A percentile compares a stretch with the other conserved stretches of the same genome.
These are phyloP conservation scores for Phytophthora kernoviae DNA, from an alignment of 352 stramenopile species.

Conservation along the genomic window DNA sequence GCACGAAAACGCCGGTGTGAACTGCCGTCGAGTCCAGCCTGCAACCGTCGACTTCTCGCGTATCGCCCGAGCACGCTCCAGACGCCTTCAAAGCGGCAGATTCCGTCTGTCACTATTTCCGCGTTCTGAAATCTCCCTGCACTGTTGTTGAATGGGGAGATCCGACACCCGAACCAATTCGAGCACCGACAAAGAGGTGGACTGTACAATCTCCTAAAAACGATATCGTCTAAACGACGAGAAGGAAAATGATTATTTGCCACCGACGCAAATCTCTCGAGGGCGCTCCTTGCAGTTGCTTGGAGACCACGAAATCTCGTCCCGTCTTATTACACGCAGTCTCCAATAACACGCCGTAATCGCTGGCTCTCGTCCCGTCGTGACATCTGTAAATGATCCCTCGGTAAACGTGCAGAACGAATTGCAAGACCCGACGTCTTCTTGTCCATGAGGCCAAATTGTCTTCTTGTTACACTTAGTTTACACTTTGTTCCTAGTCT, in stretches of 20 bases:
- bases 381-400: conserved; percentile 17
- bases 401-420: conserved; percentile 4
- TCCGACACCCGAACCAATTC: too few relatives aligned
- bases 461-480: conserved; percentile 27
- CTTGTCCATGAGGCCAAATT: background rate
- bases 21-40: conserved; percentile 1
- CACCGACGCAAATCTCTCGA: conserved; percentile 20
- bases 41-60: conserved; percentile 4
- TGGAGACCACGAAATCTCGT: background rate
- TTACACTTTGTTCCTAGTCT: conserved; percentile 35
- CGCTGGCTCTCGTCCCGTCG: conserved; percentile 9
- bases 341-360: conserved; percentile 26
- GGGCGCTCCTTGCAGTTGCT: conserved; percentile 26
- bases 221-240: background rate
- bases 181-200: conserved; percentile 1
- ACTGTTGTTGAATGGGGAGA: too few relatives aligned
- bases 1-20: conserved; percentile 6
- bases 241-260: background rate
- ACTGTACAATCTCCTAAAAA: background rate
- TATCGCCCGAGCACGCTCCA: too few relatives aligned
- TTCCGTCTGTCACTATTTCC: too few relatives aligned
- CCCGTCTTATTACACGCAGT: conserved; percentile 11
- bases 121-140: too few relatives aligned
- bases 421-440: conserved; percentile 17
- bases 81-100: too few relatives aligned